Evolutionary conservation across 169 alveolate species (phyloP).

Genomic region (Plasmodium malariae): DNA sequence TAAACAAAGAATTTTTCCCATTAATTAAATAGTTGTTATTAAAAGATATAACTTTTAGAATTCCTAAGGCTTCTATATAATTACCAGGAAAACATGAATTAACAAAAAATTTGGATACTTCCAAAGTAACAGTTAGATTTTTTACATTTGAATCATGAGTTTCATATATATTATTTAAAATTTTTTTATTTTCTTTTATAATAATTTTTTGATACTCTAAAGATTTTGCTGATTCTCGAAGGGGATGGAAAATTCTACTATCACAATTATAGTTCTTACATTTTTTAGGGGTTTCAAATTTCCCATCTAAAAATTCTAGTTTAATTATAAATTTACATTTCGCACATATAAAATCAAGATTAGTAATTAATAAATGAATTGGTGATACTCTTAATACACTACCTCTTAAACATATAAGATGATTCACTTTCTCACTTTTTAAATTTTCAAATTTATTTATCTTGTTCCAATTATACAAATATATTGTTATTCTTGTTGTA

Average conservation of each 20-base stretch:
- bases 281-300: conserved; percentile 59
- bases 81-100: conserved; percentile 58
- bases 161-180: conserved; percentile 29
- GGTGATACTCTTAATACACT: conserved; percentile 72
- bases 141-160: conserved; percentile 23
- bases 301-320: conserved; percentile 58
- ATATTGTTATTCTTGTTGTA: conserved; percentile 41
- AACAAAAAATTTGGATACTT: conserved; percentile 54
- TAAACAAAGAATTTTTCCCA: conserved; percentile 66
- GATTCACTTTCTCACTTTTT: conserved; percentile 70
- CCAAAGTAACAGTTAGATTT: conserved; percentile 51
- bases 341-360: conserved; percentile 53
- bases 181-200: conserved; percentile 65
- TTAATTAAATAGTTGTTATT: conserved; percentile 37
- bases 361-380: conserved; percentile 48
- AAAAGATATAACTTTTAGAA: conserved; percentile 49
- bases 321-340: conserved; percentile 47
- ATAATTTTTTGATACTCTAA: conserved; percentile 64
- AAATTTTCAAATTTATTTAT: conserved; percentile 53
- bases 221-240: conserved; percentile 74
- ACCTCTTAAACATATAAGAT: conserved; percentile 63
- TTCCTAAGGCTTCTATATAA: conserved; percentile 67
- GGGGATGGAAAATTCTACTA: conserved; percentile 16
- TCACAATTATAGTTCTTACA: conserved; percentile 43
- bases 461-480: conserved; percentile 71